A percentile compares a stretch with the other conserved stretches of the same genome.
These are phyloP conservation scores for Botrytis fabae DNA, from an alignment of 2,329 filamentous ascomycete genomes.

Conservation along the genomic window DNA sequence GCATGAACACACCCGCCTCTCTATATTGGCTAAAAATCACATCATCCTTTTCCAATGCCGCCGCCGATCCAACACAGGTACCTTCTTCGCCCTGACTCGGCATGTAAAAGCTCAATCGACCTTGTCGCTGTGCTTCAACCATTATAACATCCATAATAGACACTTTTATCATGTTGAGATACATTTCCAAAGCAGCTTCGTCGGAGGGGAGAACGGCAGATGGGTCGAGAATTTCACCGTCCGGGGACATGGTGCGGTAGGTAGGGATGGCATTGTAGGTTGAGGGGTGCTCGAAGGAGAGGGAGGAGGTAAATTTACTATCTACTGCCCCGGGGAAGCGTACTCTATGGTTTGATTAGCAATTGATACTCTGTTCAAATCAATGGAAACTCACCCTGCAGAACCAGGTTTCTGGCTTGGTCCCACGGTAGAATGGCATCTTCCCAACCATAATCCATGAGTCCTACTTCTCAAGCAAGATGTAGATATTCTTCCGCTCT, in stretches of 20 bases:
- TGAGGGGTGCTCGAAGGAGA: constrained; percentile 75
- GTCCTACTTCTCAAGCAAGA: background rate
- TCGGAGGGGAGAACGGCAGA: constrained; percentile 56
- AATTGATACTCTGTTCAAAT: background rate
- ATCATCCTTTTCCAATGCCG: constrained; percentile 78
- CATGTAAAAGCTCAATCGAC: constrained; percentile 75
- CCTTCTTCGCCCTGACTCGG: constrained; percentile 66
- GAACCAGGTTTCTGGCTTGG: constrained; percentile 35
- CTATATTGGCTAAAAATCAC: constrained; percentile 94
- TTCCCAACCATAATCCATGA: constrained; percentile 7
- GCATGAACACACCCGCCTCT: constrained; percentile 86
- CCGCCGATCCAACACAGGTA: constrained; percentile 84
- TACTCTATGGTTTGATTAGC: constrained; percentile 44
- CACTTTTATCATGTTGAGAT: constrained; percentile 63
- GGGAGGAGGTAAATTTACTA: constrained; percentile 81
- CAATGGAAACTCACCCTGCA: constrained; percentile 31
- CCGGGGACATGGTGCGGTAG: constrained; percentile 87
- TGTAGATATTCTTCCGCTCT: background rate
- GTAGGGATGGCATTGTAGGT: constrained; percentile 78
- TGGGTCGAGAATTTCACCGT: constrained; percentile 79
- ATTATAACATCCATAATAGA: constrained; percentile 95
- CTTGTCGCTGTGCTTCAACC: constrained; percentile 94
- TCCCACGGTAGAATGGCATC: constrained; percentile 36
- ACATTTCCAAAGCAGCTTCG: constrained; percentile 36
- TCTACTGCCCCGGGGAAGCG: constrained; percentile 90